phyloP scores from a whole-genome alignment of 2,329 filamentous ascomycete genomes.

The Colletotrichum neosansevieriae region DNA sequence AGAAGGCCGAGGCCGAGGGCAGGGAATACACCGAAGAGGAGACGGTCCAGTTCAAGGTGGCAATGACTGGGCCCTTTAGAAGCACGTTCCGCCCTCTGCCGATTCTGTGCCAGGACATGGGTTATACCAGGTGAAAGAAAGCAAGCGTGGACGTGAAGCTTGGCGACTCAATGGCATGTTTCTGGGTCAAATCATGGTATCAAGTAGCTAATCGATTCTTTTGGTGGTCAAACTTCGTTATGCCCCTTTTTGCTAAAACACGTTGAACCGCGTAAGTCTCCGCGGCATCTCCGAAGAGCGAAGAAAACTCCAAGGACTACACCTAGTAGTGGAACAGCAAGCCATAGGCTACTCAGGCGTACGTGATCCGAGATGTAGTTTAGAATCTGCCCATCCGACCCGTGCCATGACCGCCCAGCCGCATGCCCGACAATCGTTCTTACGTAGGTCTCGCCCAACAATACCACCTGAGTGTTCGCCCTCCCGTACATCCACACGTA shows the following conservation, averaged over 20 bases:
- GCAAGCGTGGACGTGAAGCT: too few relatives aligned
- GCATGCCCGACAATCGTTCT: too few relatives aligned
- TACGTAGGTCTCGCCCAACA: too few relatives aligned
- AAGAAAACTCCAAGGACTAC: background rate
- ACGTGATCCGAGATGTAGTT: conserved; percentile 43
- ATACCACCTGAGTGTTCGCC: too few relatives aligned
- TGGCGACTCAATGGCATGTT: too few relatives aligned
- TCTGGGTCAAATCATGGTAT: too few relatives aligned
- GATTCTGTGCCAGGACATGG: conserved; percentile 28
- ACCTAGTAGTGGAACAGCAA: background rate
- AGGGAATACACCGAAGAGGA: conserved; percentile 28
- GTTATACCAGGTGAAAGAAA: too few relatives aligned
- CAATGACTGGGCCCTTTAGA: conserved; percentile 32
- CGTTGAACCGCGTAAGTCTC: background rate
- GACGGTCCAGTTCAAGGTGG: conserved; percentile 29
- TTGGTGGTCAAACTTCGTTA: background rate
- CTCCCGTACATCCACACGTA: too few relatives aligned
- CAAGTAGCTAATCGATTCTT: too few relatives aligned
- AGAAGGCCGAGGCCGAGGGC: conserved; percentile 34
- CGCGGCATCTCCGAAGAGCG: conserved; percentile 3
- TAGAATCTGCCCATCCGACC: too few relatives aligned
- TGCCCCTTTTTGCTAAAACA: background rate
- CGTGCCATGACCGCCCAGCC: too few relatives aligned
- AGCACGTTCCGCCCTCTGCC: conserved; percentile 39
- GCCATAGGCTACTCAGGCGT: background rate